phyloP scores from a whole-genome alignment of 225 moss, liverwort and hornwort genomes.

The Pleurozium schreberi region DNA sequence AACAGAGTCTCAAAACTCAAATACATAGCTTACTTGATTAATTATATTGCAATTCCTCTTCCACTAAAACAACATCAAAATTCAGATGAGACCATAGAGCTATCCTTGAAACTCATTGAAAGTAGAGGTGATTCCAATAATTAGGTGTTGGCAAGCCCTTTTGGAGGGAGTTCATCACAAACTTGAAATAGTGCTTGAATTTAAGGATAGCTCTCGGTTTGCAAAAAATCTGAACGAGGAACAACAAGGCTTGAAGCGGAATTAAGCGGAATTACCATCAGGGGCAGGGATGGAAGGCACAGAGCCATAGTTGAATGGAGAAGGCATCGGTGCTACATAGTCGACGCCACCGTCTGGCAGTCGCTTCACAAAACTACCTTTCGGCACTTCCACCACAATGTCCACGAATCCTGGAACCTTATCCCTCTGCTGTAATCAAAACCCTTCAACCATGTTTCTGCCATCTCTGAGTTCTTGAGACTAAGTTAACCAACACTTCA shows the following conservation, averaged over 20 bases:
- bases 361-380: conserved; percentile 59
- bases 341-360: conserved; percentile 37
- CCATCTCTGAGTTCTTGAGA: conserved; percentile 20
- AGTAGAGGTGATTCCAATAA: not conserved
- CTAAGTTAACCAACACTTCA: not conserved
- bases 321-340: conserved; percentile 49
- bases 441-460: conserved; percentile 30
- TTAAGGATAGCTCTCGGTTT: not conserved
- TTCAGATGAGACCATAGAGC: not conserved
- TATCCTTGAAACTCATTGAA: not conserved
- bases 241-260: not conserved
- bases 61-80: not conserved
- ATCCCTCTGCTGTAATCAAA: conserved; percentile 30
- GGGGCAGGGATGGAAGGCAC: conserved; percentile 52
- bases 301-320: conserved; percentile 58
- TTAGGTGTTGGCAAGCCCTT: not conserved
- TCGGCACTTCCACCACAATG: conserved; percentile 54
- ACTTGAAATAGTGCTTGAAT: not conserved
- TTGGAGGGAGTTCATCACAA: not conserved
- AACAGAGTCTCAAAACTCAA: not conserved
- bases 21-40: not conserved
- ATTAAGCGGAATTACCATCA: conserved; percentile 27
- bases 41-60: not conserved
- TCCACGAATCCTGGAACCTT: conserved; percentile 42
- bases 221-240: not conserved